Base-by-base conservation (phyloP, 1,139 yeast genomes). In the Hemisphaericaspora xylofermentans region DNA sequence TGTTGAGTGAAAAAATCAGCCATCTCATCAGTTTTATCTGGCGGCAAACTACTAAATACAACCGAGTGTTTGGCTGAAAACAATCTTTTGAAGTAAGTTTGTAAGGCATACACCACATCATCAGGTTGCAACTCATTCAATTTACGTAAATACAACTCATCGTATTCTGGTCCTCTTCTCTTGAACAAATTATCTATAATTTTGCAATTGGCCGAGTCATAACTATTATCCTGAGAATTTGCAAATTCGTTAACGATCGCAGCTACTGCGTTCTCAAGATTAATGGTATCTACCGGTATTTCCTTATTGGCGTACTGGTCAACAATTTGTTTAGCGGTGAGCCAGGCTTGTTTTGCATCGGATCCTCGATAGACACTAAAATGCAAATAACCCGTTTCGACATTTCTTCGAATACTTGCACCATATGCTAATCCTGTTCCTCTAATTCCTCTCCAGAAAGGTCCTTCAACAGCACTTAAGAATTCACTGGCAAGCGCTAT, bases 401-500 rank as follows among this genome's bases (percentile, higher is more conserved):
- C 57, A 50, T 75, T 74, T 40, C 80, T 70, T 24, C 71, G 60
- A 48, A 88, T 71, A 42, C 68, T 72, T 1, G 93, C 94, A 25
- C 97, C 97, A 61, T 94, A 94, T 0, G 98, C 98, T 41, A 88
- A 71, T 1, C 99, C 99, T 1, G 91, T 78, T 30, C 99, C 99
- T 63, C 99, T 79, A 31, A 94, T 87, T 38, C 94, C 96, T 56
- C 89, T 78, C 98, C 98, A 93, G 51, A 93, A 84, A 29, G 98
- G 98, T 1, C 99, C 99, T 62, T 94, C 99, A 18, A 88, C 88
- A 22, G 91, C 86, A 51, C 84, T 84, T 45, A 94, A 69, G 55
- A 83, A 86, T 44, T 86, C 91, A 9, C 85, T 74, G 6, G 93
- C 88, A 16, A 93, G 72, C 0, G 84, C 76, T 36, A 93, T 74